Conservation (phyloP, 2,329 filamentous ascomycete genomes). For the Pleomassaria siparia region DNA sequence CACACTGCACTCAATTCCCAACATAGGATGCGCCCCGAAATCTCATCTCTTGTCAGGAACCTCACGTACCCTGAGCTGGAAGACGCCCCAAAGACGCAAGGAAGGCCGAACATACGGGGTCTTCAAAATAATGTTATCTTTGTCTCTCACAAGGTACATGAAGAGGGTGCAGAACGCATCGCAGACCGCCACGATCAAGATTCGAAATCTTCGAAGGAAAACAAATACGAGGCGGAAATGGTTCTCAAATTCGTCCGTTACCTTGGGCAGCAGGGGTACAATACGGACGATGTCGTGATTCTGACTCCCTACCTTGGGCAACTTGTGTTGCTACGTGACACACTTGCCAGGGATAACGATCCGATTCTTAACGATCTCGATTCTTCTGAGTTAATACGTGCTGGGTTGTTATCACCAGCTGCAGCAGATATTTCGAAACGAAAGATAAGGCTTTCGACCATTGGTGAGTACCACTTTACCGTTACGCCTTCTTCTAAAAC, state of each 20-base stretch:
- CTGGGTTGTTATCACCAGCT: conserved; percentile 61
- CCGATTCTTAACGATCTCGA: conserved; percentile 70
- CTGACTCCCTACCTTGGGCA: conserved; percentile 75
- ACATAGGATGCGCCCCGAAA: conserved; percentile 69
- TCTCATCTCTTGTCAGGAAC: conserved; percentile 59
- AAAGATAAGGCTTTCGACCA: conserved; percentile 65
- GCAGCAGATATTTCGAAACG: conserved; percentile 55
- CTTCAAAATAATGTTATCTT: conserved; percentile 65
- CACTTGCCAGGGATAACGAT: conserved; percentile 60
- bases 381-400: conserved; percentile 61
- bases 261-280: conserved; percentile 71
- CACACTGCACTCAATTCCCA: conserved; percentile 61
- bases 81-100: conserved; percentile 55
- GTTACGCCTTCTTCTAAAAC: neutral
- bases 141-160: conserved; percentile 61
- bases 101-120: conserved; percentile 55
- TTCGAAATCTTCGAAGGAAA: conserved; percentile 59
- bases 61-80: conserved; percentile 64
- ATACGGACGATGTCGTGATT: conserved; percentile 65
- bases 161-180: conserved; percentile 49
- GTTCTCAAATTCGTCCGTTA: conserved; percentile 66
- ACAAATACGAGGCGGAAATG: conserved; percentile 67
- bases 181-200: conserved; percentile 55
- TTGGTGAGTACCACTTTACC: conserved; percentile 56
- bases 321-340: conserved; percentile 58